Conservation (phyloP, 2,329 filamentous ascomycete genomes). For the Teratosphaeria pseudoeucalypti region DNA sequence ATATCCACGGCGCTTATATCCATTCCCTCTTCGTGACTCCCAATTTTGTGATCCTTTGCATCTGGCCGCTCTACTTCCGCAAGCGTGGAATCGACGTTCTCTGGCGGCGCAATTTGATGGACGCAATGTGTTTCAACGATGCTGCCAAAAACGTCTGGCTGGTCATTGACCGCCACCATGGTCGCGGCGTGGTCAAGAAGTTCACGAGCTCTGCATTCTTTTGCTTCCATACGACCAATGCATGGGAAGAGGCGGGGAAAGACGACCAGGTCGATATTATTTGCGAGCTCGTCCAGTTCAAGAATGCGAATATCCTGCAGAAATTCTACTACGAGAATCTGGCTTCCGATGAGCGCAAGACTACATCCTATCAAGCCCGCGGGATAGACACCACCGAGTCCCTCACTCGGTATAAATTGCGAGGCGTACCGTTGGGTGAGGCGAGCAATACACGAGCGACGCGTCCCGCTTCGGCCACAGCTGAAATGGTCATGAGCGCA, state of each 20-base stretch:
- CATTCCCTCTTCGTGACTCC: slow-evolving; percentile 69
- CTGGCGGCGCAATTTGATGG: slow-evolving; percentile 57
- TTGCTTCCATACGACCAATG: slow-evolving; percentile 71
- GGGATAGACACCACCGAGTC: slow-evolving; percentile 27
- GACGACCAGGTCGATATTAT: slow-evolving; percentile 43
- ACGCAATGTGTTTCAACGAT: slow-evolving; percentile 56
- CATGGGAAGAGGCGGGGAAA: slow-evolving; percentile 51
- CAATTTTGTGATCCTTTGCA: slow-evolving; percentile 60
- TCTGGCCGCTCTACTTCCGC: slow-evolving; percentile 56
- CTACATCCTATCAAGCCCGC: neutral
- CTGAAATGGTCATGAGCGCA: neutral
- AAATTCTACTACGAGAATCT: slow-evolving; percentile 61
- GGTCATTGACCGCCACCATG: slow-evolving; percentile 55
- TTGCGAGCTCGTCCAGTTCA: slow-evolving; percentile 56
- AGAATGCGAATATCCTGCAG: slow-evolving; percentile 54
- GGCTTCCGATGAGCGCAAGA: slow-evolving; percentile 29
- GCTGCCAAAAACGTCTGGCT: slow-evolving; percentile 56
- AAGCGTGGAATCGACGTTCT: slow-evolving; percentile 50
- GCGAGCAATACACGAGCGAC: neutral
- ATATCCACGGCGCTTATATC: slow-evolving; percentile 57
- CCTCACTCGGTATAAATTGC: slow-evolving; percentile 20
- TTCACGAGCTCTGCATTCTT: slow-evolving; percentile 62
- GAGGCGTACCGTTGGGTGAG: neutral
- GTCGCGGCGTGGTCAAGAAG: slow-evolving; percentile 48
- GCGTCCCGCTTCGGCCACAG: neutral